Base-by-base conservation (phyloP, 139 green algal species). In the Haematococcus lacustris region DNA sequence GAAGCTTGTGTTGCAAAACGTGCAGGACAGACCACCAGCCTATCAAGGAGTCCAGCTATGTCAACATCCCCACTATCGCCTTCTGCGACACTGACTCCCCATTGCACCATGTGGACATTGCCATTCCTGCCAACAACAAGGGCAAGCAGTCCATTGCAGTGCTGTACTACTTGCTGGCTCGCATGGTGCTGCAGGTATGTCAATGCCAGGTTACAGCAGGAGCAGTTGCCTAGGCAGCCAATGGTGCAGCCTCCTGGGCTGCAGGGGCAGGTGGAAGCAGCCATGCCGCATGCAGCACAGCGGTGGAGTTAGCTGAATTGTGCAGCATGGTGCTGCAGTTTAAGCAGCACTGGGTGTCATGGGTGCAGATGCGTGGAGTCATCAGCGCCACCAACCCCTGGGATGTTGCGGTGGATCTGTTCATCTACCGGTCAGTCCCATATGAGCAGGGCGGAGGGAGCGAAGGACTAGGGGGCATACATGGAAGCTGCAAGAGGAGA, bases 51-150 rank as follows among this genome's bases (percentile, higher is more conserved):
- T 89, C 94, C 5, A 83, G 91, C 38, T 98, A 98, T 82, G 90
- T 97, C 83, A 99, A 99, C 93, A 97, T 99, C 80, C 96, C 96
- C 69, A 96, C 91, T 65, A 99, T 99, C 73, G 94, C 95, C 3
- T 99, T 99, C 88, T 97, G 91, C 88, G 96, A 99, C 89, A 98
- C 96, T 30, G 95, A 99, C 88, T 97, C 92, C 23, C 84, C 92
- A 5, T 82, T 97, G 77, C 80, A 85, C 41, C 73, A 92, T 78
- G 92, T 99, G 67, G 95, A 99, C 81, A 85, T 99, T 28, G 96
- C 94, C 74, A 99, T 99, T 85, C 95, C 96, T 39, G 95, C 95
- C 80, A 99, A 99, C 92, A 99, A 99, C 96, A 98, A 98, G 92
- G 71, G 71, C 47, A 83, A 83, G 77, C 90, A 97, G 78, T 90